Percentiles rank a stretch among this genome's conserved stretches.
These are phyloP conservation scores for Abrus precatorius DNA, from an alignment of 306 rosid genomes.

Conservation along the genomic window DNA sequence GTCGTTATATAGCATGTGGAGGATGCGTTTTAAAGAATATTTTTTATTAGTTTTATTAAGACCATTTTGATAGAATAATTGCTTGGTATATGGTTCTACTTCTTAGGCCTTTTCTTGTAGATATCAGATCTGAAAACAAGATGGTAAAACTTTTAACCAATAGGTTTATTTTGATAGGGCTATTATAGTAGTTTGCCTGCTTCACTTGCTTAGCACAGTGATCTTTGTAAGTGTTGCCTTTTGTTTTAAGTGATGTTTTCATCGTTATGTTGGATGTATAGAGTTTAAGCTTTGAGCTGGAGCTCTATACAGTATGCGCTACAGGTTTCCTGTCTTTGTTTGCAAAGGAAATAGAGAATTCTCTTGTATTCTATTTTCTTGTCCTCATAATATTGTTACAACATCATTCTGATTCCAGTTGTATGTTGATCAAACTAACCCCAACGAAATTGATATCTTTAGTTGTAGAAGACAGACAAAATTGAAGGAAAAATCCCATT, in stretches of 20 bases:
- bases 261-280: slow-evolving; percentile 15
- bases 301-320: background rate
- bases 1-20: background rate
- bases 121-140: background rate
- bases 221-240: background rate
- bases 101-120: slow-evolving; percentile 29
- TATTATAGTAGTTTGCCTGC: slow-evolving; percentile 26
- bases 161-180: slow-evolving; percentile 28
- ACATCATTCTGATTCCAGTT: background rate
- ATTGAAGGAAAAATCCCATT: slow-evolving; percentile 1
- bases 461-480: background rate
- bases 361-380: slow-evolving; percentile 25
- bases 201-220: slow-evolving; percentile 5
- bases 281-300: slow-evolving; percentile 8
- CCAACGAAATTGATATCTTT: background rate
- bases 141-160: background rate
- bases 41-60: background rate
- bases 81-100: slow-evolving; percentile 1
- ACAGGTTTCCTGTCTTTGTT: slow-evolving; percentile 19
- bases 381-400: background rate
- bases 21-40: background rate
- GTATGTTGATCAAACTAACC: slow-evolving; percentile 30
- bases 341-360: slow-evolving; percentile 1
- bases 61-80: background rate
- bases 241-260: slow-evolving; percentile 11